These are phyloP conservation scores for Thecaphora thlaspeos DNA, from an alignment of 1,284 basidiomycete genomes.

Conservation along the genomic window DNA sequence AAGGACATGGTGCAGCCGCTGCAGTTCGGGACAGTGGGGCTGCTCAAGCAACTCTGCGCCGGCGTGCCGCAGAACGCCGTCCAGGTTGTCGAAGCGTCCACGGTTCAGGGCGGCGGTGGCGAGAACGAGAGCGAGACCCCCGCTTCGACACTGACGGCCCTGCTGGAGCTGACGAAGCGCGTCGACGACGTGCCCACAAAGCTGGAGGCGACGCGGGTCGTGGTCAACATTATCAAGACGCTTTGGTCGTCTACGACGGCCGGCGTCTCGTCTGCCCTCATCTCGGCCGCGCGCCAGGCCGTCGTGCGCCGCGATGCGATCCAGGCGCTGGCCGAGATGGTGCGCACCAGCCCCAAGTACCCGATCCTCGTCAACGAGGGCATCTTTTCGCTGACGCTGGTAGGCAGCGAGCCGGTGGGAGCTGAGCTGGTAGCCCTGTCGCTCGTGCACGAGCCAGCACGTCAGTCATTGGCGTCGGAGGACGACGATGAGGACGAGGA, in stretches of 20 bases:
- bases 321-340: constrained; percentile 68
- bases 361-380: constrained; percentile 86
- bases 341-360: constrained; percentile 75
- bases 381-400: constrained; percentile 75
- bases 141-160: constrained; percentile 64
- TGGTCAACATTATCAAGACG: constrained; percentile 71
- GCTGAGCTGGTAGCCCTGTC: constrained; percentile 62
- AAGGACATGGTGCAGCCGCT: constrained; percentile 62
- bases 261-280: not conserved
- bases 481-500: constrained; percentile 14
- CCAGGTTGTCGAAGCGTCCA: constrained; percentile 65
- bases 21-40: constrained; percentile 81
- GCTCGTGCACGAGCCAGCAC: constrained; percentile 23
- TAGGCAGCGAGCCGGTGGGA: constrained; percentile 68
- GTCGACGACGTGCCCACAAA: constrained; percentile 79
- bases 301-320: constrained; percentile 25
- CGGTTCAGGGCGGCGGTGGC: no score
- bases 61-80: constrained; percentile 61
- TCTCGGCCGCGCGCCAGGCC: constrained; percentile 7
- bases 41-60: constrained; percentile 82
- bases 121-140: not conserved
- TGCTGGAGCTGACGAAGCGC: constrained; percentile 73
- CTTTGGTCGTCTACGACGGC: constrained; percentile 27
- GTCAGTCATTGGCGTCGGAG: not conserved
- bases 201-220: constrained; percentile 82